Evolutionary conservation across 1,284 basidiomycete genomes (phyloP).

Genomic region (Cutaneotrichosporon cutaneum): DNA sequence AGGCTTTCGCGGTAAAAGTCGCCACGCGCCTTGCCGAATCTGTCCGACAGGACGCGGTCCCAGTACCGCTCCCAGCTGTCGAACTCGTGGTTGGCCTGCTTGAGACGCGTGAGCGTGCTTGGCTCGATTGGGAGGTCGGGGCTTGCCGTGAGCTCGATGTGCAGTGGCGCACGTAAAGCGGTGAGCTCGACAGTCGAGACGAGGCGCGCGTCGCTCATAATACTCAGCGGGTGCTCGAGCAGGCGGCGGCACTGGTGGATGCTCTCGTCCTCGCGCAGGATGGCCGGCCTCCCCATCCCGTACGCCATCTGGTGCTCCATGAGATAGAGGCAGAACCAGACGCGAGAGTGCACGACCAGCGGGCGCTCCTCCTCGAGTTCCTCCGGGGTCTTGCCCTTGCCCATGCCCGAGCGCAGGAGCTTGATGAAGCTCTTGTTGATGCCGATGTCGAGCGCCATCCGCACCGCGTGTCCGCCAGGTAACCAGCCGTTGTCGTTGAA

Average conservation of each 20-base stretch:
- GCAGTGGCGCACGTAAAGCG: conserved; percentile 48
- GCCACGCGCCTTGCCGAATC: conserved; percentile 45
- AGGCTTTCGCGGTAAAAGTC: conserved; percentile 52
- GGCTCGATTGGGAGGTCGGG: conserved; percentile 49
- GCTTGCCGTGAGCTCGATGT: conserved; percentile 49
- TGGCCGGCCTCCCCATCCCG: conserved; percentile 85
- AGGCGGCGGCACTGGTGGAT: conserved; percentile 76
- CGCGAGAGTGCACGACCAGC: conserved; percentile 73
- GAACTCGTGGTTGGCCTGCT: conserved; percentile 52
- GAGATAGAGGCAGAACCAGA: conserved; percentile 86
- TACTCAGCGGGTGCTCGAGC: conserved; percentile 81
- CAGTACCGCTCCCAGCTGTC: conserved; percentile 54
- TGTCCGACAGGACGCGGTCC: conserved; percentile 49
- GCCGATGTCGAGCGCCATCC: conserved; percentile 88
- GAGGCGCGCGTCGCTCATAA: conserved; percentile 90
- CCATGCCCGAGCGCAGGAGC: conserved; percentile 71
- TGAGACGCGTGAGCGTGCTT: conserved; percentile 47
- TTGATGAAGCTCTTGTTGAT: conserved; percentile 86
- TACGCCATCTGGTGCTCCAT: conserved; percentile 95
- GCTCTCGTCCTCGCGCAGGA: conserved; percentile 85
- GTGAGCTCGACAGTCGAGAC: conserved; percentile 69
- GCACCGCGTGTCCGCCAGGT: conserved; percentile 80
- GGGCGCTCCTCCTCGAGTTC: conserved; percentile 68
- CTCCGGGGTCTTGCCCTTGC: conserved; percentile 59
- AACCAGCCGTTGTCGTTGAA: conserved; percentile 92